Conservation (phyloP, 495 filamentous ascomycete species). For the Acidiella bohemica region DNA sequence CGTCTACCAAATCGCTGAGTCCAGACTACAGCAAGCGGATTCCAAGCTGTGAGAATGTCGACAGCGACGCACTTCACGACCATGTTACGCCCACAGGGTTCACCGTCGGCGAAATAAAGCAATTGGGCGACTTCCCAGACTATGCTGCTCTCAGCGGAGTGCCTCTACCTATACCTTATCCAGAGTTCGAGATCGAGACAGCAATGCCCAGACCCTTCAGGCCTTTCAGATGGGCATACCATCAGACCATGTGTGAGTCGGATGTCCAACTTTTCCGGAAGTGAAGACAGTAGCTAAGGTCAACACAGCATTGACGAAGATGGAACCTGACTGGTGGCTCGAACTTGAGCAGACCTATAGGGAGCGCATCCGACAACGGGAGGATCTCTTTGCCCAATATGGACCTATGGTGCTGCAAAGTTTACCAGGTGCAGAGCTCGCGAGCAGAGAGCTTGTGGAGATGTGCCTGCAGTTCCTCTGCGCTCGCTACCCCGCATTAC, state of each 20-base stretch:
- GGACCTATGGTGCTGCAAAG: conserved; percentile 51
- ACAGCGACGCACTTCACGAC: conserved; percentile 18
- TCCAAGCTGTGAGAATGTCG: conserved; percentile 16
- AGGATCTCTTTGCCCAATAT: conserved; percentile 50
- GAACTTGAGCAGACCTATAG: conserved; percentile 72
- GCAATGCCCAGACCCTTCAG: conserved; percentile 36
- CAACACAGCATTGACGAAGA: conserved; percentile 54
- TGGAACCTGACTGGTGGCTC: conserved; percentile 83
- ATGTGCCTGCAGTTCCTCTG: conserved; percentile 69
- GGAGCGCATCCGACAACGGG: conserved; percentile 55
- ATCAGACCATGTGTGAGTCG: conserved; percentile 83
- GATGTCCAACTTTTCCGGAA: not conserved
- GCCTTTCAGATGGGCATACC: conserved; percentile 77
- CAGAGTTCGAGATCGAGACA: conserved; percentile 35
- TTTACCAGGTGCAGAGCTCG: conserved; percentile 68
- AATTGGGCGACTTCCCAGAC: conserved; percentile 69
- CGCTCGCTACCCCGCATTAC: conserved; percentile 64
- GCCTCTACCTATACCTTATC: conserved; percentile 56
- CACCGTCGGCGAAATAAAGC: conserved; percentile 56
- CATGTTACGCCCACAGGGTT: conserved; percentile 43
- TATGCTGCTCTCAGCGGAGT: conserved; percentile 70
- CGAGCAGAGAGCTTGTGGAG: conserved; percentile 84
- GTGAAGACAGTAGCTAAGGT: conserved; percentile 13
- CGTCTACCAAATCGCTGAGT: no score
- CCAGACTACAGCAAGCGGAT: conserved; percentile 21